phyloP scores from a whole-genome alignment of 2,329 filamentous ascomycete species.

The Aspergillus sp. region DNA sequence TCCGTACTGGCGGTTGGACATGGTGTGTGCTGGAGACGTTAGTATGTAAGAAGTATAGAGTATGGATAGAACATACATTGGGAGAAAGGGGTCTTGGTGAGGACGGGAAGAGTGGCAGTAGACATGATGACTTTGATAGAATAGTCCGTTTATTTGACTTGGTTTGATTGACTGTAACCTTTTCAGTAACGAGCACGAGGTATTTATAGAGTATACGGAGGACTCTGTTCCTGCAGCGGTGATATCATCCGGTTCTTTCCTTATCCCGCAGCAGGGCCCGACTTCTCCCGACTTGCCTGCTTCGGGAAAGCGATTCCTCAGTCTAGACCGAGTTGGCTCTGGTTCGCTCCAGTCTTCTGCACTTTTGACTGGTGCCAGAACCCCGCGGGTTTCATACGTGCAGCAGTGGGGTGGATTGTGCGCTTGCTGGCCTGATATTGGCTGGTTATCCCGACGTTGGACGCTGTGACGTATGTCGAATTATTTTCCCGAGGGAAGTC shows the following conservation, averaged over 20 bases:
- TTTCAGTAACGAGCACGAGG: background rate
- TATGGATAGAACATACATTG: background rate
- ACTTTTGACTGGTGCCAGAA: too few relatives aligned
- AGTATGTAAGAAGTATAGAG: background rate
- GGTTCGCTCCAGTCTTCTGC: too few relatives aligned
- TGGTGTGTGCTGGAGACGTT: background rate
- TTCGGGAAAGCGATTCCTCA: too few relatives aligned
- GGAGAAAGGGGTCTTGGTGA: background rate
- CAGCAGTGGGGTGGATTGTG: too few relatives aligned
- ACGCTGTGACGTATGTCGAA: background rate
- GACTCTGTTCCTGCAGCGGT: background rate
- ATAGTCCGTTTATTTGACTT: too few relatives aligned
- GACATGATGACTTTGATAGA: background rate
- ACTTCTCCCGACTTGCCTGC: background rate
- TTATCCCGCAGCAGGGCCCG: background rate
- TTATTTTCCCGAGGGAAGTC: background rate
- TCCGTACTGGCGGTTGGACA: slow-evolving; percentile 5
- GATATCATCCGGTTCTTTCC: background rate
- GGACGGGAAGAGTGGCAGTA: background rate
- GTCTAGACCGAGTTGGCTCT: too few relatives aligned
- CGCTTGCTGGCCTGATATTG: background rate
- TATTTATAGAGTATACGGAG: background rate
- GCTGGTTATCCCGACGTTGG: background rate
- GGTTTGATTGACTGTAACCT: background rate
- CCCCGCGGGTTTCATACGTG: background rate